Percentiles rank a stretch among this genome's conserved stretches.
These are phyloP conservation scores for Silene vulgaris DNA, from an alignment of 179 eudicot species.

Conservation along the genomic window DNA sequence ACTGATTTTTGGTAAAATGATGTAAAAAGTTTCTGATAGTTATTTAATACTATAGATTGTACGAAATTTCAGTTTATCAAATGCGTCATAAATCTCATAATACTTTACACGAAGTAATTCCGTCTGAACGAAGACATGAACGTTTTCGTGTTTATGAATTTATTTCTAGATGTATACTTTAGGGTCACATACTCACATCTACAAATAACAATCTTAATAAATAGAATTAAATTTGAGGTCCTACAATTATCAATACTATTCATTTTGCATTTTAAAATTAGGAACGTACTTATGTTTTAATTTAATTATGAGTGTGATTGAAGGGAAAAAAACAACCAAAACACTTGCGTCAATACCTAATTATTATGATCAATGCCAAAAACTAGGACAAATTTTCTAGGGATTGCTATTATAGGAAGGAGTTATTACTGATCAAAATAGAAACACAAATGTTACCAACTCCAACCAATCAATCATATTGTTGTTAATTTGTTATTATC, in stretches of 20 bases:
- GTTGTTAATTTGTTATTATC: neutral
- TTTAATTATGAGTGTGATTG: neutral
- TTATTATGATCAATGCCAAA: neutral
- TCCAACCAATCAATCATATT: conserved; percentile 12
- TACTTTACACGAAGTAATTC: no score
- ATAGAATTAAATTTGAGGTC: neutral
- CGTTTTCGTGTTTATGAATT: no score
- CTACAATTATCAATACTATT: neutral
- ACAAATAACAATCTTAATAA: neutral
- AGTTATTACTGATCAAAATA: neutral
- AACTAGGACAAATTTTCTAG: conserved; percentile 14
- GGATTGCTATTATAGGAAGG: conserved; percentile 15
- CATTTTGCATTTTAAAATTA: neutral
- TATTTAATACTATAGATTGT: no score
- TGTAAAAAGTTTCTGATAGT: no score
- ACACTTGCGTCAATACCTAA: neutral
- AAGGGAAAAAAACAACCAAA: neutral
- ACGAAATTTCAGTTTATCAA: no score
- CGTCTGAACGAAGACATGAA: no score
- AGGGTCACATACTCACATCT: neutral
- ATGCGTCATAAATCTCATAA: no score
- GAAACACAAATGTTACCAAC: neutral
- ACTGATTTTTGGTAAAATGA: no score
- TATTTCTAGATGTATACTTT: no score
- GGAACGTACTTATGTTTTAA: neutral